Evolutionary conservation across 2,329 filamentous ascomycete genomes (phyloP).

Genomic region (Neobulgaria alba): DNA sequence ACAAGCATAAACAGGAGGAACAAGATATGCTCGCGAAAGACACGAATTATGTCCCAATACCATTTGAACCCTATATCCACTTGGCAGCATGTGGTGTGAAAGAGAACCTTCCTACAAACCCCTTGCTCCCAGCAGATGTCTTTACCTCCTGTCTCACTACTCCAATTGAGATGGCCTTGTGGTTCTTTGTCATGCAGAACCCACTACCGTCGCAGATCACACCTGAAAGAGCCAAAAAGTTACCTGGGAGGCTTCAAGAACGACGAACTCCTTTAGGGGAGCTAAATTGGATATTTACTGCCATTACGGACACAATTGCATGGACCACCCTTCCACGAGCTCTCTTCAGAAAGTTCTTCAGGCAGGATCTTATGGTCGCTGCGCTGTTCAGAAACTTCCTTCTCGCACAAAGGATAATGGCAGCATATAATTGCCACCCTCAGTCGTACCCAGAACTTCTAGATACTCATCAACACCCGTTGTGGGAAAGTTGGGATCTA

Average conservation of each 20-base stretch:
- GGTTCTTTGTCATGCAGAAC: conserved; percentile 94
- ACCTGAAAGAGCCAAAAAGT: conserved; percentile 75
- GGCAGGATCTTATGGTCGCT: conserved; percentile 98
- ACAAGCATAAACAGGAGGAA: conserved; percentile 90
- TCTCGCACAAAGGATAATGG: conserved; percentile 90
- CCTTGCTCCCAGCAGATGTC: conserved; percentile 82
- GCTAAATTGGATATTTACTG: conserved; percentile 98
- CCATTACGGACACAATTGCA: conserved; percentile 96
- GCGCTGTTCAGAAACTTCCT: conserved; percentile 95
- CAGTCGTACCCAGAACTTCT: conserved; percentile 88
- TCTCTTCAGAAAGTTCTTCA: conserved; percentile 92
- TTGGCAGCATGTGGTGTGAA: conserved; percentile 84
- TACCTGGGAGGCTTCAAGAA: conserved; percentile 87
- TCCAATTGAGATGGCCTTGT: conserved; percentile 92
- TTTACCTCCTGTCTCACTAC: conserved; percentile 96
- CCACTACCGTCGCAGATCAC: conserved; percentile 53
- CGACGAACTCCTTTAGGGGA: conserved; percentile 89
- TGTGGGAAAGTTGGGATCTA: conserved; percentile 97
- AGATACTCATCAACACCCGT: conserved; percentile 84
- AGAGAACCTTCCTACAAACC: conserved; percentile 92
- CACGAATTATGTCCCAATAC: conserved; percentile 73
- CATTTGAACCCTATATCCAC: conserved; percentile 66
- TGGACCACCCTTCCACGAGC: conserved; percentile 91
- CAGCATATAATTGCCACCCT: conserved; percentile 89
- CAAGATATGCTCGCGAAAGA: conserved; percentile 63